These are phyloP conservation scores for Phaeosphaeriaceae sp. DNA, from an alignment of 2,329 filamentous ascomycete genomes.

Conservation along the genomic window DNA sequence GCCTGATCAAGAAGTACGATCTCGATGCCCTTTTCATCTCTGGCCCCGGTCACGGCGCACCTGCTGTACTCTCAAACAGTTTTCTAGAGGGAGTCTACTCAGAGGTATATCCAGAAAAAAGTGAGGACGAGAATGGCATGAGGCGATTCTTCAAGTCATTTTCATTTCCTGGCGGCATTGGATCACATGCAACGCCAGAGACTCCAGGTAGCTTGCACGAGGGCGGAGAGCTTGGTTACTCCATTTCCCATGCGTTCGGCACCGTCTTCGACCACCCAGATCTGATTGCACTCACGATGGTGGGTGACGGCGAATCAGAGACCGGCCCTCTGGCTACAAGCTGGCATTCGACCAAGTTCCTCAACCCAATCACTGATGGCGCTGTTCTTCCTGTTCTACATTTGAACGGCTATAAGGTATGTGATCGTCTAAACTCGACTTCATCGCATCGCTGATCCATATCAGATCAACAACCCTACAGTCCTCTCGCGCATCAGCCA, in stretches of 20 bases:
- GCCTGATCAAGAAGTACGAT: slow-evolving; percentile 80
- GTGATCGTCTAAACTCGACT: not conserved
- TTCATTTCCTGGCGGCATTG: slow-evolving; percentile 80
- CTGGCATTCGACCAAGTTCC: slow-evolving; percentile 84
- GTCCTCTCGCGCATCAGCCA: slow-evolving; percentile 76
- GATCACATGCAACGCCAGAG: slow-evolving; percentile 79
- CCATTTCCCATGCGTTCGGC: slow-evolving; percentile 79
- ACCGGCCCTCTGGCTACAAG: slow-evolving; percentile 79
- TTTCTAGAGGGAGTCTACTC: slow-evolving; percentile 81
- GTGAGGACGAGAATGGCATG: slow-evolving; percentile 72
- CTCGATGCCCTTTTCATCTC: slow-evolving; percentile 76
- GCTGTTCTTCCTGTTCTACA: slow-evolving; percentile 80
- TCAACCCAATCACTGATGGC: slow-evolving; percentile 79
- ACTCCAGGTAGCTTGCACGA: slow-evolving; percentile 80
- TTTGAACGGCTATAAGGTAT: slow-evolving; percentile 83
- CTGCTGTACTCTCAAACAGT: slow-evolving; percentile 76
- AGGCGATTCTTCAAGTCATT: slow-evolving; percentile 83
- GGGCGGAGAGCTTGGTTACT: slow-evolving; percentile 83
- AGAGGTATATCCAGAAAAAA: slow-evolving; percentile 78
- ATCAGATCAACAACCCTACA: slow-evolving; percentile 54
- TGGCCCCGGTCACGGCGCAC: slow-evolving; percentile 79
- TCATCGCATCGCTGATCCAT: slow-evolving; percentile 5
- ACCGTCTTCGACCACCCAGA: slow-evolving; percentile 77
- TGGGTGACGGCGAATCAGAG: slow-evolving; percentile 83
- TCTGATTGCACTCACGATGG: slow-evolving; percentile 77